Evolutionary conservation across 441 rosid genomes (phyloP), one percentile per base, ranked within the genome.

Genomic region (Populus tomentosa): DNA sequence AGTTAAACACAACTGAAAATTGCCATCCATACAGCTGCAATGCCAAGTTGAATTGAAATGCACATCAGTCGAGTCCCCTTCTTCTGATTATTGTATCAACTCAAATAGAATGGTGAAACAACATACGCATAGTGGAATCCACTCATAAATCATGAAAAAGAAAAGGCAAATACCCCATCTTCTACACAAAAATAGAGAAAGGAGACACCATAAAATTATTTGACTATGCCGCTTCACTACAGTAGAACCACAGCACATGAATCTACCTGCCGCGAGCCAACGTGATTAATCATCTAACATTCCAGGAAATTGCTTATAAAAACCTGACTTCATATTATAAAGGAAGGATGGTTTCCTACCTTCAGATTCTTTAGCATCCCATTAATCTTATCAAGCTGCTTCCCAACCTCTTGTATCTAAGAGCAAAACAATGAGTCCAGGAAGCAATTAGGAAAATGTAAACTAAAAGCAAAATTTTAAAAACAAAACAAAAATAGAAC

Each of bases 351-450:
- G 26, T 64, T n/a, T 61, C n/a, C 56, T 83, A 91, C 93, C 95
- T 91, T 91, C 68, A 91, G 82, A 67, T 85, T 88, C 84, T 80
- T 86, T 40, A 89, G 91, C 28, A 91, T 85, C 65, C 20, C 80
- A 46, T 90, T 77, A 59, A 91, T 86, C 82, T 85, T 88, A 30
- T 87, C 88, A 33, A 91, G 84, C 75, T 84, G 90, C 46, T 85
- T 89, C 85, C 89, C 93, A 61, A 87, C 82, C 59, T 91, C 95
- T 81, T 86, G 95, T 56, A 87, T 86, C 95, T 91, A 82, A 50
- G 14, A 61, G 24, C 71, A 65, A 50, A 74, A 67, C 30, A 70
- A 75, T 14, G 80, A 68, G 70, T 70, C 56, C 42, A 56, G 62
- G 18, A 76, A 42, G 21, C 24, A 74, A 68, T 78, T 56, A 78